Evolutionary conservation across 495 filamentous ascomycete genomes (phyloP), one percentile per base, ranked within the genome.

Genomic region (Bacidia rubella): DNA sequence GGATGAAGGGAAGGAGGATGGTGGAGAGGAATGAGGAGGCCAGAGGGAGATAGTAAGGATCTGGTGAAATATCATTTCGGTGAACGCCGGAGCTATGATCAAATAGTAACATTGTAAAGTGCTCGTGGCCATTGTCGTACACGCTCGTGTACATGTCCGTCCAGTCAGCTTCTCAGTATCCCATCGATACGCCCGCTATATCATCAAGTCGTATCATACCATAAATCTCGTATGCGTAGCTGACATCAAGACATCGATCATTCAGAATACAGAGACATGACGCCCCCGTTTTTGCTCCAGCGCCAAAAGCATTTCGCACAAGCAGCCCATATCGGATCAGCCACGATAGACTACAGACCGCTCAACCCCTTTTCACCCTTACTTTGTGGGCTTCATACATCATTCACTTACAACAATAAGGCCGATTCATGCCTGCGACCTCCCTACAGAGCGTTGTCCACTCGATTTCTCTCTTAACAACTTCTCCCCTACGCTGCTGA

Each of bases 371-470:
- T n/a, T n/a, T n/a, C n/a, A n/a, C n/a, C n/a, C n/a, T n/a, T n/a
- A n/a, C n/a, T n/a, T n/a, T n/a, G n/a, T n/a, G n/a, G n/a, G n/a
- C n/a, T n/a, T n/a, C n/a, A n/a, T n/a, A n/a, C n/a, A n/a, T n/a
- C n/a, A n/a, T 15, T 70, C 47, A 58, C n/a, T 51, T 44, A 10
- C 51, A 54, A 2, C 76, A 73, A 67, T 97, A 97, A n/a, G 92
- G 92, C 57, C 84, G 83, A 65, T 98, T 98, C 87, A 98, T 90
- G 20, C 86, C 73, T 1, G 92, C 90, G 52, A 98, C 85, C 70
- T 97, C 92, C 25, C 89, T 74, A 3, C 87, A 79, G 57, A 96
- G 81, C 44, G 83, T 86, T 7, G 78, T 72, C 92, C 92, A 98
- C 68, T 98, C 92, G 38, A 95, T 71, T 59, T 96, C 89, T 39